A percentile compares a stretch with the other conserved stretches of the same genome.
These are phyloP conservation scores for Ogataea ganodermae DNA, from an alignment of 805 yeast genomes.

Conservation along the genomic window DNA sequence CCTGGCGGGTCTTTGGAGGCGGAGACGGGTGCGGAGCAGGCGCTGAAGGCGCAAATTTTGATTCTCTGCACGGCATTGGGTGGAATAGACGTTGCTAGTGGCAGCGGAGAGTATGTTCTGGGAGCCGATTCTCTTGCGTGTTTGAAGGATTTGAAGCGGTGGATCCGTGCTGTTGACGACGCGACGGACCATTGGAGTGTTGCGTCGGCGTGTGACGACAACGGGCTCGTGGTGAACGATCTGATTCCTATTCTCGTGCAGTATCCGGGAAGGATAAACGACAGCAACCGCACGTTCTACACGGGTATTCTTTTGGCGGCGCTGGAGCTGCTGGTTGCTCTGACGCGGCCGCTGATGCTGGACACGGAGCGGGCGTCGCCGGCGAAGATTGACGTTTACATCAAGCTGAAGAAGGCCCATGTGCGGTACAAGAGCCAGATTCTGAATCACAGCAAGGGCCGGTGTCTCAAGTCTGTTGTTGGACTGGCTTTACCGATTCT, in stretches of 20 bases:
- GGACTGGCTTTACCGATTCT: conserved; percentile 67
- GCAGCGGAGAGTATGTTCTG: conserved; percentile 53
- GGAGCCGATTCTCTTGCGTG: conserved; percentile 91
- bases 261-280: conserved; percentile 47
- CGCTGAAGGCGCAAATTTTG: conserved; percentile 71
- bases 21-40: conserved; percentile 26
- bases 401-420: conserved; percentile 67
- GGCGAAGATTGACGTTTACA: conserved; percentile 57
- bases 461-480: conserved; percentile 66
- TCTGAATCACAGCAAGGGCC: conserved; percentile 57
- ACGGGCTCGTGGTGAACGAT: conserved; percentile 72
- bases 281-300: conserved; percentile 39
- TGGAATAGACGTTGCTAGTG: conserved; percentile 72
- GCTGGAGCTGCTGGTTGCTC: conserved; percentile 75
- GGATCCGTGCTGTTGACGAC: conserved; percentile 87
- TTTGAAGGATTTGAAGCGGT: conserved; percentile 80
- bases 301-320: conserved; percentile 71
- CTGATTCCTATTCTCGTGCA: conserved; percentile 70
- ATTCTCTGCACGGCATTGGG: conserved; percentile 88
- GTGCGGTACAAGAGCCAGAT: conserved; percentile 69
- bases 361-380: conserved; percentile 55
- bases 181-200: conserved; percentile 70
- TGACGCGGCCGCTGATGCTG: conserved; percentile 85
- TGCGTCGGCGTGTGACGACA: conserved; percentile 83
- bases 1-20: neutral